Conservation (phyloP, 2,329 filamentous ascomycete genomes). For the Diaporthe ampelina region DNA sequence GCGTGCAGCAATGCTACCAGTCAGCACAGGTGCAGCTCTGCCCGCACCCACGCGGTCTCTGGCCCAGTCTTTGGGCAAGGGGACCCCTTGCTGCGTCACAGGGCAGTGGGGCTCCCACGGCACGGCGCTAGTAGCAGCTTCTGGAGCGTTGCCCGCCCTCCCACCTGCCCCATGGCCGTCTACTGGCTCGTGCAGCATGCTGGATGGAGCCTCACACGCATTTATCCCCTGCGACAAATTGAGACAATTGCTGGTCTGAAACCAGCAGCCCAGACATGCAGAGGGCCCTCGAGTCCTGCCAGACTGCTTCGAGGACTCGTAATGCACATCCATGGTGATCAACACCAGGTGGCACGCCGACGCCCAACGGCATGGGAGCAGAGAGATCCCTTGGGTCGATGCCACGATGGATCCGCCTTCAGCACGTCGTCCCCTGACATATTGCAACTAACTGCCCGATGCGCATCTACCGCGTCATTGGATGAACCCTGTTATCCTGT, state of each 20-base stretch:
- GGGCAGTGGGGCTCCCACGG: slow-evolving; percentile 11
- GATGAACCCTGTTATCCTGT: background rate
- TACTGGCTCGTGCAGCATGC: slow-evolving; percentile 35
- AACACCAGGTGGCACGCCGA: slow-evolving; percentile 4
- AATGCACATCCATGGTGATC: background rate
- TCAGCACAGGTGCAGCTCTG: too few relatives aligned
- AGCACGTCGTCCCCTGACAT: background rate
- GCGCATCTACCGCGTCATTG: background rate
- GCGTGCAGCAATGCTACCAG: background rate
- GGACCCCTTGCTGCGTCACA: slow-evolving; percentile 11
- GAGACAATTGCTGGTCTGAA: slow-evolving; percentile 27
- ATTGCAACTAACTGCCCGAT: background rate
- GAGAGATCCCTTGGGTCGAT: background rate
- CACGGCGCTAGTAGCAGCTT: slow-evolving; percentile 15
- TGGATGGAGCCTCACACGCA: background rate
- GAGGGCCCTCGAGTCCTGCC: slow-evolving; percentile 2
- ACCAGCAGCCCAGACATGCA: slow-evolving; percentile 13
- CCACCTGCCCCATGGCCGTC: background rate
- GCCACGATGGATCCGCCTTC: background rate
- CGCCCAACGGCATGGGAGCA: background rate
- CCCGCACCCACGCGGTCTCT: too few relatives aligned
- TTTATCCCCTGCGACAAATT: slow-evolving; percentile 22
- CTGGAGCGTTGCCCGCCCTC: slow-evolving; percentile 11
- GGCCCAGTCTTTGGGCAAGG: background rate
- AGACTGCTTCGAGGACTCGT: slow-evolving; percentile 4